phyloP scores from a whole-genome alignment of 208 protist genomes.

The Trypanosoma avium region DNA sequence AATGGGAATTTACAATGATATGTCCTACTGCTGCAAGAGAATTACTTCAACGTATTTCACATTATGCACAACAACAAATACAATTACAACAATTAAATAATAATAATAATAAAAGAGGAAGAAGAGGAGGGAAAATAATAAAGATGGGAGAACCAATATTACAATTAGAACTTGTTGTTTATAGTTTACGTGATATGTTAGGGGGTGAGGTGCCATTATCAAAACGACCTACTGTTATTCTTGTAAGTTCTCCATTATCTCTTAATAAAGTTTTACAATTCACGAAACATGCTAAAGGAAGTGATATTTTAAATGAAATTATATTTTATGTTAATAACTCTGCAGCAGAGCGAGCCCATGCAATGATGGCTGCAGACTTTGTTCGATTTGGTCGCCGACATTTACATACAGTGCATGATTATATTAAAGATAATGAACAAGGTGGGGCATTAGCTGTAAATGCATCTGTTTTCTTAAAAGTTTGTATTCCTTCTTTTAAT shows the following conservation, averaged over 20 bases:
- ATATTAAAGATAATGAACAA: slow-evolving; percentile 37
- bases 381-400: slow-evolving; percentile 50
- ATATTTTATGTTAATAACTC: slow-evolving; percentile 43
- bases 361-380: slow-evolving; percentile 64
- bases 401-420: slow-evolving; percentile 44
- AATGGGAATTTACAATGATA: slow-evolving; percentile 60
- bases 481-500: slow-evolving; percentile 40
- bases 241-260: slow-evolving; percentile 43
- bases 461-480: slow-evolving; percentile 73
- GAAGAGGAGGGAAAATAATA: slow-evolving; percentile 7
- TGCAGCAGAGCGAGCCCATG: slow-evolving; percentile 53
- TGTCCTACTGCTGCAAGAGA: slow-evolving; percentile 55
- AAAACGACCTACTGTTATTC: slow-evolving; percentile 57
- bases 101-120: neutral
- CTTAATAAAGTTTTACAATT: slow-evolving; percentile 31
- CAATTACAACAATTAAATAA: neutral
- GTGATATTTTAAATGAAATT: slow-evolving; percentile 16
- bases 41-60: slow-evolving; percentile 30
- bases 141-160: slow-evolving; percentile 25
- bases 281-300: slow-evolving; percentile 11
- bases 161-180: slow-evolving; percentile 63
- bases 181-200: slow-evolving; percentile 53
- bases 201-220: slow-evolving; percentile 47
- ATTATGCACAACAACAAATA: slow-evolving; percentile 25
- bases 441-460: slow-evolving; percentile 61